Evolutionary conservation across 257 asterid species (phyloP).

Genomic region (Solanum chmielewskii): DNA sequence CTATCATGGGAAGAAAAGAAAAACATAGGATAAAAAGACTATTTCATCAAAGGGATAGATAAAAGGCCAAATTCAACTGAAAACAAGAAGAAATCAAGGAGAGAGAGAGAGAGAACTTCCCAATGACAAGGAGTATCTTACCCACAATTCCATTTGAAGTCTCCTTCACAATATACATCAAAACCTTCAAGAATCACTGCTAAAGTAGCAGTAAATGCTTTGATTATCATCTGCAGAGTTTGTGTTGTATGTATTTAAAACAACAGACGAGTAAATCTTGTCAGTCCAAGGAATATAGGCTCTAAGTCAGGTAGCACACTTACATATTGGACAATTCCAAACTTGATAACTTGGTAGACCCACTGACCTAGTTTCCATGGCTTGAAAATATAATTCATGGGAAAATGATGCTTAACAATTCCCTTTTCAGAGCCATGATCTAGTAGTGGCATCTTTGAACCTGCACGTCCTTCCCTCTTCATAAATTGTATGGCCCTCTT

Average conservation of each 20-base stretch:
- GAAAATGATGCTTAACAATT: constrained; percentile 74
- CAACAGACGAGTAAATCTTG: neutral
- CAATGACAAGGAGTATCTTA: constrained; percentile 19
- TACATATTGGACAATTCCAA: constrained; percentile 96
- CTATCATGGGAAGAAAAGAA: neutral
- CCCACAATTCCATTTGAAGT: constrained; percentile 96
- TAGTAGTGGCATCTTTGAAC: constrained; percentile 56
- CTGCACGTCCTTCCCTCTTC: constrained; percentile 86
- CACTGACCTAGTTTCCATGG: constrained; percentile 87
- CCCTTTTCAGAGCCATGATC: constrained; percentile 82
- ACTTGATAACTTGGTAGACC: constrained; percentile 94
- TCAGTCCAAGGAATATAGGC: neutral
- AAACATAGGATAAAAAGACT: neutral
- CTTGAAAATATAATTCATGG: constrained; percentile 63
- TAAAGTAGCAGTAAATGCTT: constrained; percentile 72
- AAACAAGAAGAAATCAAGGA: neutral
- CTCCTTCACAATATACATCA: constrained; percentile 91
- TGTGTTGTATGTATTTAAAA: neutral
- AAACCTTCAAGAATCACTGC: constrained; percentile 94
- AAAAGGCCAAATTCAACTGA: neutral
- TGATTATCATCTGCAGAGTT: constrained; percentile 81
- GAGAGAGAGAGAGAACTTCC: neutral
- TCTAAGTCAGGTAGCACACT: constrained; percentile 23
- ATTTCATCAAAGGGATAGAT: neutral
- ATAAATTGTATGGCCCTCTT: constrained; percentile 76